Percentiles rank a stretch among this genome's conserved stretches.
phyloP scores from a whole-genome alignment of 2,329 filamentous ascomycete genomes.

The Aspergillus transmontanensis region DNA sequence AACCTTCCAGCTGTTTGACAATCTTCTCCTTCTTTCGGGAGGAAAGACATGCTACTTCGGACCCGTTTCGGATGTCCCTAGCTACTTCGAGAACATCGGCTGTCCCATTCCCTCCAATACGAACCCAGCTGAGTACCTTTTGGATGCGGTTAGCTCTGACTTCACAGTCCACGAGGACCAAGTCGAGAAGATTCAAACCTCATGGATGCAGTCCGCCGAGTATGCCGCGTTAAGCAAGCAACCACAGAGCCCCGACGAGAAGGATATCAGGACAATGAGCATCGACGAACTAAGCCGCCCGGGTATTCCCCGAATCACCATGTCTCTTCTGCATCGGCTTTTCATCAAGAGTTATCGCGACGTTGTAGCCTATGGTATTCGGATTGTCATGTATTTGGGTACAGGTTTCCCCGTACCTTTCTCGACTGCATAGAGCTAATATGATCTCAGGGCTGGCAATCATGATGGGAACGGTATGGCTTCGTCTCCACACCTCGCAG shows the following conservation, averaged over 20 bases:
- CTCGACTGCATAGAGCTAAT: not conserved
- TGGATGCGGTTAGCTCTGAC: slow-evolving; percentile 78
- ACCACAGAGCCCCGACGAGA: not conserved
- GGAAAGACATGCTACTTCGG: slow-evolving; percentile 77
- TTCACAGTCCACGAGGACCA: slow-evolving; percentile 60
- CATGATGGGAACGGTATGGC: slow-evolving; percentile 87
- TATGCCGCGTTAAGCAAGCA: slow-evolving; percentile 35
- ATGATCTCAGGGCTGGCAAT: slow-evolving; percentile 63
- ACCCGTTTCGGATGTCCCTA: slow-evolving; percentile 56
- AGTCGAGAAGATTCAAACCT: slow-evolving; percentile 56
- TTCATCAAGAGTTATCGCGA: slow-evolving; percentile 86
- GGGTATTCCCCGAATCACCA: slow-evolving; percentile 53
- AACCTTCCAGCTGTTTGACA: slow-evolving; percentile 80
- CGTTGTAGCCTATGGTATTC: slow-evolving; percentile 79
- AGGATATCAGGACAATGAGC: not conserved
- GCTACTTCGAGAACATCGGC: slow-evolving; percentile 66
- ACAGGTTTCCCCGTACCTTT: slow-evolving; percentile 12
- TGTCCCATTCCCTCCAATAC: slow-evolving; percentile 67
- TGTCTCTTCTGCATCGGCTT: slow-evolving; percentile 72
- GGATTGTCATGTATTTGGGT: slow-evolving; percentile 78
- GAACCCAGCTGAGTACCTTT: slow-evolving; percentile 79
- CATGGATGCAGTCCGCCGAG: slow-evolving; percentile 57
- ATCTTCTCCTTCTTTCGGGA: slow-evolving; percentile 70
- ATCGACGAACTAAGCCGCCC: slow-evolving; percentile 40
- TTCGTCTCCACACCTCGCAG: slow-evolving; percentile 69